Conservation (phyloP, 2,329 filamentous ascomycete genomes). For the Fusarium austroafricanum region DNA sequence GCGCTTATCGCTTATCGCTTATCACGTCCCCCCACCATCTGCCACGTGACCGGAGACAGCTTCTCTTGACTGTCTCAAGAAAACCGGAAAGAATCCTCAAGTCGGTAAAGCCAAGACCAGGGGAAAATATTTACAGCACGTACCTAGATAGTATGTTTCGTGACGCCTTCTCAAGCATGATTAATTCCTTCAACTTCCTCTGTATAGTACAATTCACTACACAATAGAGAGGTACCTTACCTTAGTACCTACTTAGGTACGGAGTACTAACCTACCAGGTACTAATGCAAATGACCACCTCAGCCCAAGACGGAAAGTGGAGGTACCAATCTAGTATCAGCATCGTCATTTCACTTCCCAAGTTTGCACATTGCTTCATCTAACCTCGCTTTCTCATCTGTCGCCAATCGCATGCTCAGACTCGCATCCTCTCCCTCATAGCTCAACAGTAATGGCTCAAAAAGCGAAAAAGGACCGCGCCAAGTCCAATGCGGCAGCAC, state of each 20-base stretch:
- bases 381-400: not conserved
- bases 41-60: constrained; percentile 10
- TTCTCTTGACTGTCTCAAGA: not conserved
- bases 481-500: constrained; percentile 78
- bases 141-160: too few relatives aligned
- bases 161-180: too few relatives aligned
- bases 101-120: too few relatives aligned
- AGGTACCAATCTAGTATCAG: too few relatives aligned
- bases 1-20: constrained; percentile 35
- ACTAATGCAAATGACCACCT: too few relatives aligned
- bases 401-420: not conserved
- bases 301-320: constrained; percentile 29
- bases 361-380: not conserved
- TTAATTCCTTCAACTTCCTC: too few relatives aligned
- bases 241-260: too few relatives aligned
- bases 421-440: not conserved
- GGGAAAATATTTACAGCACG: too few relatives aligned
- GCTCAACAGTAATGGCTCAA: constrained; percentile 63
- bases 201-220: too few relatives aligned
- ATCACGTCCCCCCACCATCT: not conserved
- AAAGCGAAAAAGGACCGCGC: constrained; percentile 76
- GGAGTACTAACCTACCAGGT: too few relatives aligned
- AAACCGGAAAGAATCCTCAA: too few relatives aligned
- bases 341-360: constrained; percentile 29
- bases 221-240: too few relatives aligned